Percentiles rank a stretch among this genome's conserved stretches.
Evolutionary conservation across 148 eudicot genomes (phyloP).

Genomic region (Fagopyrum tataricum): DNA sequence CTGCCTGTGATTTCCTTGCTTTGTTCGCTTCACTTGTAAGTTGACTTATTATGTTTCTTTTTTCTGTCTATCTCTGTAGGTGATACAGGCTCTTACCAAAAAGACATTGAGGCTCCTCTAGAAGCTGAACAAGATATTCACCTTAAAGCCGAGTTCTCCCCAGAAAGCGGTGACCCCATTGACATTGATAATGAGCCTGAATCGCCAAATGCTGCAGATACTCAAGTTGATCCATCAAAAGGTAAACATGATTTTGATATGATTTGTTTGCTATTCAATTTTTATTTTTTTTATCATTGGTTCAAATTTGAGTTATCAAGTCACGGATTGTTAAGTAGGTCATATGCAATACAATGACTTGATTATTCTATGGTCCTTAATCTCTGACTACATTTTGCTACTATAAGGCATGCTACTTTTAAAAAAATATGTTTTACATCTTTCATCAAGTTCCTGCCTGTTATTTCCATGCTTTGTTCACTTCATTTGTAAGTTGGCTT

Average conservation of each 20-base stretch:
- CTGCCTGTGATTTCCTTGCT: background rate
- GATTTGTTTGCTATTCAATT: background rate
- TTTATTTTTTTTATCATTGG: background rate
- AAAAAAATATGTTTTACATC: background rate
- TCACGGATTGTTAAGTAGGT: background rate
- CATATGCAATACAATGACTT: background rate
- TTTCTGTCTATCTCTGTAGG: background rate
- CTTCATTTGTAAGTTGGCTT: background rate
- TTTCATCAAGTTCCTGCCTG: background rate
- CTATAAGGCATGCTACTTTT: background rate
- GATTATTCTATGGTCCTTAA: too few species aligned
- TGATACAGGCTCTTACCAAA: background rate
- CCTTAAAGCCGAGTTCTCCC: conserved; percentile 19
- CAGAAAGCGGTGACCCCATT: conserved; percentile 17
- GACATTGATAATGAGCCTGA: conserved; percentile 22
- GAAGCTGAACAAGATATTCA: conserved; percentile 32
- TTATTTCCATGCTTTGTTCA: background rate
- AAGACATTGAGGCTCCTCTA: background rate
- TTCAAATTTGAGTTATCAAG: too few species aligned
- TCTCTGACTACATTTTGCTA: too few species aligned
- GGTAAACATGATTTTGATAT: conserved; percentile 37
- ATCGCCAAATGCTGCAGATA: conserved; percentile 23
- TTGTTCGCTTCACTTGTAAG: background rate
- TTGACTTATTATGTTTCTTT: background rate
- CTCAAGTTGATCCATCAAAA: conserved; percentile 20